A percentile compares a stretch with the other conserved stretches of the same genome.
Conservation (phyloP, 495 filamentous ascomycete genomes). For the Aspergillus wentii region DNA sequence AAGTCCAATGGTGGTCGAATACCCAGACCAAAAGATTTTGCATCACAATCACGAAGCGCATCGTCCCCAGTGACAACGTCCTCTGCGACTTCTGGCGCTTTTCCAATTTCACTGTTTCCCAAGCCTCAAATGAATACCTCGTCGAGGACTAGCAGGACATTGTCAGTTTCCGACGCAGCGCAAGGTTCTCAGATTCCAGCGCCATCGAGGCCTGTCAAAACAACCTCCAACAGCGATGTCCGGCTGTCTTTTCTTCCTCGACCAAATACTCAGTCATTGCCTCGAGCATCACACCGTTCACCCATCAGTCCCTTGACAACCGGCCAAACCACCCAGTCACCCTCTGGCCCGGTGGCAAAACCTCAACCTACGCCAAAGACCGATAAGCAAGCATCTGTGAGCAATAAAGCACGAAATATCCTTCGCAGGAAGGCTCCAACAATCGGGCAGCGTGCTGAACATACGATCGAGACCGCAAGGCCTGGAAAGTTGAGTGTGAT, state of each 20-base stretch:
- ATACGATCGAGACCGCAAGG: constrained; percentile 10
- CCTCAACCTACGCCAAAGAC: constrained; percentile 4
- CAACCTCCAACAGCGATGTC: constrained; percentile 16
- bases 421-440: constrained; percentile 38
- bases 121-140: constrained; percentile 22
- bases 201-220: constrained; percentile 15
- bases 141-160: constrained; percentile 19
- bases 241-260: constrained; percentile 30
- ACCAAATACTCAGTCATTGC: constrained; percentile 17
- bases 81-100: constrained; percentile 9
- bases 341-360: constrained; percentile 13
- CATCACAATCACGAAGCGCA: constrained; percentile 19
- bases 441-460: constrained; percentile 31
- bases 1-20: constrained; percentile 28
- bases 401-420: constrained; percentile 34
- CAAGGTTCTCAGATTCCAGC: constrained; percentile 17
- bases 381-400: constrained; percentile 10
- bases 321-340: constrained; percentile 13
- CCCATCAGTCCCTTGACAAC: constrained; percentile 3
- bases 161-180: constrained; percentile 27
- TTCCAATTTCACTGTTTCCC: constrained; percentile 13
- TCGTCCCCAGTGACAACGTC: constrained; percentile 17
- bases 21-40: constrained; percentile 25
- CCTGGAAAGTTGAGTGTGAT: constrained; percentile 32
- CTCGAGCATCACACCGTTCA: constrained; percentile 2